These are phyloP conservation scores for Leishmania lainsoni DNA, from an alignment of 208 protist species.

Conservation along the genomic window DNA sequence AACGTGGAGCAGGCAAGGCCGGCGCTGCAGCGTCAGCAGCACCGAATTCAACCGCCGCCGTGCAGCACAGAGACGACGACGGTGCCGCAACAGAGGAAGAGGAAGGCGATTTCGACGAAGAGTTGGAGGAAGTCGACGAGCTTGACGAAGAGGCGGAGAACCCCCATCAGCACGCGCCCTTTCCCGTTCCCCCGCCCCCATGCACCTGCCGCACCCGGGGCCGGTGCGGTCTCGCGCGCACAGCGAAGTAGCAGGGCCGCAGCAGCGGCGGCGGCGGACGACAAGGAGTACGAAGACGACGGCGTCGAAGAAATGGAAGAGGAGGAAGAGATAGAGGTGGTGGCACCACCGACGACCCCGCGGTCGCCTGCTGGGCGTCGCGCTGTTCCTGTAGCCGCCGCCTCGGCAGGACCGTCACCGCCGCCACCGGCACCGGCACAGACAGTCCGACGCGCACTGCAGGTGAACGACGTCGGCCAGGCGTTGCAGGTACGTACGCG, in stretches of 20 bases:
- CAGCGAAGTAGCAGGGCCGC: neutral
- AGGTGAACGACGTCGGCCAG: slow-evolving; percentile 6
- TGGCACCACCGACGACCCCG: neutral
- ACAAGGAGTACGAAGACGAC: neutral
- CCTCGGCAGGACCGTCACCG: neutral
- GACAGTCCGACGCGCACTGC: neutral
- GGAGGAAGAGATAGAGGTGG: slow-evolving; percentile 3
- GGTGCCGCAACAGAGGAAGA: slow-evolving; percentile 28
- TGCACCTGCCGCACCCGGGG: neutral
- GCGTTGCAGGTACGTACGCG: slow-evolving; percentile 21
- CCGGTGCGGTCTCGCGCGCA: neutral
- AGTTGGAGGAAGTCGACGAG: slow-evolving; percentile 30
- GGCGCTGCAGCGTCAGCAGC: slow-evolving; percentile 6
- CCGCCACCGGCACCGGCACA: neutral
- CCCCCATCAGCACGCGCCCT: neutral
- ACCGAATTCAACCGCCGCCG: slow-evolving; percentile 2
- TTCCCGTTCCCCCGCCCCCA: neutral
- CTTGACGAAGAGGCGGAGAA: slow-evolving; percentile 3
- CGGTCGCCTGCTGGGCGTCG: slow-evolving; percentile 2
- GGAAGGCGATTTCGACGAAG: slow-evolving; percentile 17
- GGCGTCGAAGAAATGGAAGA: neutral
- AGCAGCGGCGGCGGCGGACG: neutral
- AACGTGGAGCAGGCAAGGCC: slow-evolving; percentile 2
- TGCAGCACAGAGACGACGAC: slow-evolving; percentile 12
- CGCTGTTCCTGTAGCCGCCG: slow-evolving; percentile 2